Conservation (phyloP, 192 early-diverging fungal genomes). For the Coemansia sp. region DNA sequence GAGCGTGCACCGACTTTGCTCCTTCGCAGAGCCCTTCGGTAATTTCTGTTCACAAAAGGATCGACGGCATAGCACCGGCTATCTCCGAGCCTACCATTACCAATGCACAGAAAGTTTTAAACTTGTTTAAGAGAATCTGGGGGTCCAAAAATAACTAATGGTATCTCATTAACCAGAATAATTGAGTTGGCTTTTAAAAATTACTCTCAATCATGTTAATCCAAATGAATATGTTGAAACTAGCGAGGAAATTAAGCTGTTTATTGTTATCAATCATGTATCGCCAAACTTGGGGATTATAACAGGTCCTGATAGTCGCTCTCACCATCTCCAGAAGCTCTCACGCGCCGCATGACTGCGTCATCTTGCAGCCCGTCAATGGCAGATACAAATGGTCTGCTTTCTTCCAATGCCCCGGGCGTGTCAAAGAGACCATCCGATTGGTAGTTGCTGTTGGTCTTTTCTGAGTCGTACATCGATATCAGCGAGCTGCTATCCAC, state of each 20-base stretch:
- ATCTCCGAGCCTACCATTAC: not conserved
- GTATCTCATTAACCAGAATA: not conserved
- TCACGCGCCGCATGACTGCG: constrained; percentile 21
- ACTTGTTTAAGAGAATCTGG: not conserved
- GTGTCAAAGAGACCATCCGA: not conserved
- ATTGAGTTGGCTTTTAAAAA: too few relatives aligned
- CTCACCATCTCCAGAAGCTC: constrained; percentile 11
- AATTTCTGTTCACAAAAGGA: not conserved
- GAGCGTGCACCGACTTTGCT: not conserved
- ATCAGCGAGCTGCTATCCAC: constrained; percentile 6
- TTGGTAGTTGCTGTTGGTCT: not conserved
- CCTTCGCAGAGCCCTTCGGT: not conserved
- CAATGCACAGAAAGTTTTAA: too few relatives aligned
- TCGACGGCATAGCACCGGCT: not conserved
- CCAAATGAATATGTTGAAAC: not conserved
- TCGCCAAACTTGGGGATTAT: not conserved
- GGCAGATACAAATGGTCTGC: constrained; percentile 4
- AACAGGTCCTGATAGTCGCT: not conserved
- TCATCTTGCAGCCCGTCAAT: constrained; percentile 26
- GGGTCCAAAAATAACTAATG: not conserved
- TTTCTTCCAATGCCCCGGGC: constrained; percentile 15
- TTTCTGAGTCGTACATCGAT: not conserved
- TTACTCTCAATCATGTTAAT: too few relatives aligned
- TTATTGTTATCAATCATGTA: not conserved
- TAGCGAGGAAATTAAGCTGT: not conserved